Conservation (phyloP, 768 basidiomycete species). For the Tricholoma sp. region DNA sequence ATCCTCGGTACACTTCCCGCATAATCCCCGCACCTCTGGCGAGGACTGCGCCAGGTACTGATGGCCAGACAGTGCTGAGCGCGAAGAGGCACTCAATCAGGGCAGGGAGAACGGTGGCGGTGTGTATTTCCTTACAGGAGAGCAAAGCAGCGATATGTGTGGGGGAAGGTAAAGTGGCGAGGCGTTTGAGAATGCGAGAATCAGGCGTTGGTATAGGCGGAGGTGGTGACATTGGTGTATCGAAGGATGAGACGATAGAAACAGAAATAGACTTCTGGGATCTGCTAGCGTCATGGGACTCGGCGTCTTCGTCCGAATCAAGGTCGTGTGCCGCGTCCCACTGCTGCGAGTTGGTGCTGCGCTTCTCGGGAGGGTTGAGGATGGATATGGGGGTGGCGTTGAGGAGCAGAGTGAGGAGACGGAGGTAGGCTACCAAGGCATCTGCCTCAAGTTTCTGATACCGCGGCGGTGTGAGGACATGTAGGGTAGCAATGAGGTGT, state of each 20-base stretch:
- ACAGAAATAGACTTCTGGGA: constrained; percentile 25
- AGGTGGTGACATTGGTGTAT: constrained; percentile 7
- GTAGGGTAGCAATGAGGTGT: constrained; percentile 70
- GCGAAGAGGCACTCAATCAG: constrained; percentile 57
- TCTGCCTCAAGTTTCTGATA: constrained; percentile 44
- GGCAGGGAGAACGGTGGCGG: constrained; percentile 34
- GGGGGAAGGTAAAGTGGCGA: constrained; percentile 50
- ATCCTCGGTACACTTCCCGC: constrained; percentile 68
- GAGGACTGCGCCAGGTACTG: constrained; percentile 52
- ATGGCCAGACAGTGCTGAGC: constrained; percentile 57
- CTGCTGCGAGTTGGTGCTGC: neutral
- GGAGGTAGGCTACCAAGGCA: constrained; percentile 49
- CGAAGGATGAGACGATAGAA: constrained; percentile 33
- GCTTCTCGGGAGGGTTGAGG: constrained; percentile 33
- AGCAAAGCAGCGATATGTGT: constrained; percentile 54
- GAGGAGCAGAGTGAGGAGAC: constrained; percentile 46
- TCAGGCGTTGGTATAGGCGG: constrained; percentile 45
- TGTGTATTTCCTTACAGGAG: constrained; percentile 20
- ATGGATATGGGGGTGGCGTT: constrained; percentile 47
- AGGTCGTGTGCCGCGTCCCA: constrained; percentile 25
- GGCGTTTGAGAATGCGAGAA: constrained; percentile 53
- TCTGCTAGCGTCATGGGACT: constrained; percentile 29
- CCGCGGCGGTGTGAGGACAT: constrained; percentile 58
- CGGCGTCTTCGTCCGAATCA: constrained; percentile 37
- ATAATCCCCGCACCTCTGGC: constrained; percentile 57